Evolutionary conservation across 2,329 filamentous ascomycete genomes (phyloP).

Genomic region (Colletotrichum orchidophilum): DNA sequence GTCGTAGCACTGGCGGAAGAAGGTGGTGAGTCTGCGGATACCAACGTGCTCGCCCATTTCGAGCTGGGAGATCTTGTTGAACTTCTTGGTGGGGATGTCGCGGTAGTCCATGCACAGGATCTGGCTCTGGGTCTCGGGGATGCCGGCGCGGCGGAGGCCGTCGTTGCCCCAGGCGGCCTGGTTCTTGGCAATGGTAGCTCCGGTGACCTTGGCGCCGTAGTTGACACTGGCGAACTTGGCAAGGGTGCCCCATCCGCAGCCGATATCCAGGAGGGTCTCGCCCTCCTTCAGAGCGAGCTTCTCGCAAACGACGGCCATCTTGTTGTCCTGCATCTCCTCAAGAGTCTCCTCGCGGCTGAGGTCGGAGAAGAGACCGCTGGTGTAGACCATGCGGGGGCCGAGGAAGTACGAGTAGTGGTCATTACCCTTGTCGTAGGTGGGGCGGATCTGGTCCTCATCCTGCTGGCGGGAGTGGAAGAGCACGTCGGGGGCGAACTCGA

Average conservation of each 20-base stretch:
- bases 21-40: conserved; percentile 84
- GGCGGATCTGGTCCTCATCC: conserved; percentile 97
- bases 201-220: conserved; percentile 86
- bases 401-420: conserved; percentile 99
- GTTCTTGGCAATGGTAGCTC: conserved; percentile 94
- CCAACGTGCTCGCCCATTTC: conserved; percentile 99
- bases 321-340: conserved; percentile 98
- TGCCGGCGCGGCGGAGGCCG: conserved; percentile 82
- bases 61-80: conserved; percentile 95
- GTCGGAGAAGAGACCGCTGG: conserved; percentile 92
- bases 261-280: conserved; percentile 90
- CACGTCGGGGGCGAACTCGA: conserved; percentile 87
- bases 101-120: conserved; percentile 98
- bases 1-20: conserved; percentile 87
- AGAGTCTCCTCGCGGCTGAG: conserved; percentile 87
- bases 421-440: conserved; percentile 97
- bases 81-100: conserved; percentile 85
- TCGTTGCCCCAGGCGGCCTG: conserved; percentile 97
- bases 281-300: conserved; percentile 88
- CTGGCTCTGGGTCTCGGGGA: conserved; percentile 87
- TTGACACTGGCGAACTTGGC: conserved; percentile 92
- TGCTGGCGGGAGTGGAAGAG: conserved; percentile 93
- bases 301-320: conserved; percentile 92
- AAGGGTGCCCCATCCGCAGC: conserved; percentile 97
- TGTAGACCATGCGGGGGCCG: conserved; percentile 98